phyloP scores from a whole-genome alignment of 768 basidiomycete species.

The Pholiota molesta region DNA sequence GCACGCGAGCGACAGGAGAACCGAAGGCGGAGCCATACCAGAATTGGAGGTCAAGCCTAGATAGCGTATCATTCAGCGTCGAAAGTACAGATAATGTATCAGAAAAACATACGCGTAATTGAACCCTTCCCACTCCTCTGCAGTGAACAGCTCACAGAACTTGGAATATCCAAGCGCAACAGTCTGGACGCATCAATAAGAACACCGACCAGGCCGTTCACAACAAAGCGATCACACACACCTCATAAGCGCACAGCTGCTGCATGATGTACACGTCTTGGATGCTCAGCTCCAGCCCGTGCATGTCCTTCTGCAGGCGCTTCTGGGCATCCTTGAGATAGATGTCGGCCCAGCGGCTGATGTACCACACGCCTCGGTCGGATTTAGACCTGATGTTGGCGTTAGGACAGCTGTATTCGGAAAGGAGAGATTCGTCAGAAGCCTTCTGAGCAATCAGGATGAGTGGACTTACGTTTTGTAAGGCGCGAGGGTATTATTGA shows the following conservation, averaged over 20 bases:
- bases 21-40: constrained; percentile 80
- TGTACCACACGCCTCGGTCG: constrained; percentile 60
- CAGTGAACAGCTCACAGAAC: constrained; percentile 89
- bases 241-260: constrained; percentile 86
- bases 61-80: neutral
- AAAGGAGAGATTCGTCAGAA: neutral
- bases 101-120: constrained; percentile 74
- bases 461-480: constrained; percentile 62
- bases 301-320: constrained; percentile 60
- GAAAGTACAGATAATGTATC: too few relatives aligned
- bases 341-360: constrained; percentile 65
- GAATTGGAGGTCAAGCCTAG: constrained; percentile 53
- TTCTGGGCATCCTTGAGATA: constrained; percentile 71
- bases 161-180: constrained; percentile 90
- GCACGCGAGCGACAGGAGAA: constrained; percentile 74
- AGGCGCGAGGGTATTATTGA: constrained; percentile 86
- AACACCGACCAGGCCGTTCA: neutral
- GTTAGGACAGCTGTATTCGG: constrained; percentile 56
- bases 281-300: constrained; percentile 63
- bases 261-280: constrained; percentile 80
- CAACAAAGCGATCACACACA: constrained; percentile 30
- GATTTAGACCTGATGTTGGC: constrained; percentile 46
- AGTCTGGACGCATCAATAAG: constrained; percentile 43
- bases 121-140: constrained; percentile 93
- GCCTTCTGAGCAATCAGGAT: neutral